A percentile compares a stretch with the other conserved stretches of the same genome.
phyloP scores from a whole-genome alignment of 2,329 filamentous ascomycete species.

The Dendrostoma leiphaemia region DNA sequence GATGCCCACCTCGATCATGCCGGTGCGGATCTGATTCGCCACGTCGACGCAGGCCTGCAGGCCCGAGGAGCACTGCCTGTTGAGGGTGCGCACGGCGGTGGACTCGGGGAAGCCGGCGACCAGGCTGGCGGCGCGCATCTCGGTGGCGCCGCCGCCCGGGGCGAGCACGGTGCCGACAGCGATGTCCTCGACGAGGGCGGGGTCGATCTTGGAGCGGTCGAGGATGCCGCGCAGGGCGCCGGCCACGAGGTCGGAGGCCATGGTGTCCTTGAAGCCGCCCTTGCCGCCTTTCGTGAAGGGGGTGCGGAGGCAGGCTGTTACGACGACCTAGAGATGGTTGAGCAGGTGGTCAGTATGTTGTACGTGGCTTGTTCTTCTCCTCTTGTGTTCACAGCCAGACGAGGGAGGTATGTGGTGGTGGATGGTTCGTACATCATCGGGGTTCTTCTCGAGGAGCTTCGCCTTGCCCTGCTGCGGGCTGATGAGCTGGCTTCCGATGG shows the following conservation, averaged over 20 bases:
- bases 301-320: slow-evolving; percentile 88
- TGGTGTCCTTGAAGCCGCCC: slow-evolving; percentile 94
- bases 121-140: slow-evolving; percentile 89
- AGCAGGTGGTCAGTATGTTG: neutral
- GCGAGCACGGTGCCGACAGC: slow-evolving; percentile 88
- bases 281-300: slow-evolving; percentile 91
- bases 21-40: slow-evolving; percentile 84
- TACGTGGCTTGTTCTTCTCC: no score
- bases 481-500: slow-evolving; percentile 61
- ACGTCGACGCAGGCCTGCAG: slow-evolving; percentile 92
- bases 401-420: neutral
- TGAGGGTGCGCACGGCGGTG: slow-evolving; percentile 82
- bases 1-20: slow-evolving; percentile 94
- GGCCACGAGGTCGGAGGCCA: slow-evolving; percentile 78
- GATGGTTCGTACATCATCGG: slow-evolving; percentile 57
- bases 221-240: slow-evolving; percentile 81
- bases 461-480: slow-evolving; percentile 46
- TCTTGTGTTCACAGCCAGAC: no score
- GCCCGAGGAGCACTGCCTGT: slow-evolving; percentile 92
- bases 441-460: slow-evolving; percentile 62
- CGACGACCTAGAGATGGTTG: slow-evolving; percentile 61
- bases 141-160: slow-evolving; percentile 90
- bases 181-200: slow-evolving; percentile 84
- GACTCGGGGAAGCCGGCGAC: slow-evolving; percentile 87
- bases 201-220: slow-evolving; percentile 84